These are phyloP conservation scores for Paramecium octaurelia DNA, from an alignment of 73 alveolate species.

Conservation along the genomic window DNA sequence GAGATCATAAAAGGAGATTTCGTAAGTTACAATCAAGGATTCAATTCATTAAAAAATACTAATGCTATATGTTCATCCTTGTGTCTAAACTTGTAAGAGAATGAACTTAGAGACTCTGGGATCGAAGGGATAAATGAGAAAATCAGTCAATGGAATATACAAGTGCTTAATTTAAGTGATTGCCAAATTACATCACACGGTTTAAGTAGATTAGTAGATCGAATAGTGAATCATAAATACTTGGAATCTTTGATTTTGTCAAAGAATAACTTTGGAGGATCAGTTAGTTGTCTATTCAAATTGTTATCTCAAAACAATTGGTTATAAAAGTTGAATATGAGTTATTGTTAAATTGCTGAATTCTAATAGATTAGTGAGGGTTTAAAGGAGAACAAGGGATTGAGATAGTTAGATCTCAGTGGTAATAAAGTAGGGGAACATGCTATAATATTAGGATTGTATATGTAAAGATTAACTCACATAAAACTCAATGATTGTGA, in stretches of 20 bases:
- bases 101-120: not conserved
- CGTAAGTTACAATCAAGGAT: not conserved
- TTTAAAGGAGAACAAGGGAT: not conserved
- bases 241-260: not conserved
- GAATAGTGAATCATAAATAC: not conserved
- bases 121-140: not conserved
- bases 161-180: not conserved
- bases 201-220: not conserved
- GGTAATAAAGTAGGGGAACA: not conserved
- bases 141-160: not conserved
- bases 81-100: not conserved
- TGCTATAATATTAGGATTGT: not conserved
- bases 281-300: not conserved
- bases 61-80: not conserved
- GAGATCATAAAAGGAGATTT: not conserved
- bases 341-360: not conserved
- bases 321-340: not conserved
- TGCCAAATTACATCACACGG: not conserved
- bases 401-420: not conserved
- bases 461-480: not conserved
- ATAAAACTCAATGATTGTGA: not conserved
- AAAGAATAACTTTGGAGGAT: not conserved
- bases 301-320: not conserved
- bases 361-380: not conserved
- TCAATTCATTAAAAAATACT: not conserved